A percentile compares a stretch with the other conserved stretches of the same genome.
Evolutionary conservation across 2,329 filamentous ascomycete genomes (phyloP).

Genomic region (Verticillium nubilum): DNA sequence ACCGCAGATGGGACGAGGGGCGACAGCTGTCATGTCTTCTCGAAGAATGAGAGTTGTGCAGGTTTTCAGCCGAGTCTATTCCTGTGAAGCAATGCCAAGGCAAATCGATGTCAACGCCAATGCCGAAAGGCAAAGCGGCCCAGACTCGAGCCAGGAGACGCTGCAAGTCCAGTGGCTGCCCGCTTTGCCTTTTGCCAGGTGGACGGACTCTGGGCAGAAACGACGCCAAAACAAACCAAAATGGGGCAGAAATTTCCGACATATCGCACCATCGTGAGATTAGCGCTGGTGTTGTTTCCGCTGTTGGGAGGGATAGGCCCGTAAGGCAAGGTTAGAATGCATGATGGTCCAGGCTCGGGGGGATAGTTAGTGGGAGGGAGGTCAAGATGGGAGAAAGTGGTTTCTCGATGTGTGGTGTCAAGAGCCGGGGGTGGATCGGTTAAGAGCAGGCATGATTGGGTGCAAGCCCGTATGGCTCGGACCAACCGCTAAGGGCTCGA

Average conservation of each 20-base stretch:
- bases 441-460: neutral
- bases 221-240: neutral
- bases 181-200: neutral
- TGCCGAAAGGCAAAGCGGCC: neutral
- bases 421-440: neutral
- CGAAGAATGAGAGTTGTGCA: neutral
- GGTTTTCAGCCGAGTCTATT: neutral
- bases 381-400: neutral
- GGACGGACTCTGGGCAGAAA: neutral
- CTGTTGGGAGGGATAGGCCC: neutral
- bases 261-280: neutral
- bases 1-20: neutral
- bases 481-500: neutral
- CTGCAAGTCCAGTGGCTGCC: neutral
- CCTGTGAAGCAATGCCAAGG: neutral
- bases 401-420: neutral
- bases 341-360: neutral
- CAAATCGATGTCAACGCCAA: neutral
- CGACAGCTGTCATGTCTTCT: neutral
- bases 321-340: neutral
- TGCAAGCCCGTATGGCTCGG: neutral
- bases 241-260: neutral
- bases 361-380: neutral
- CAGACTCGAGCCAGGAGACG: neutral
- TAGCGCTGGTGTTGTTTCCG: neutral